Conservation (phyloP, 2,329 filamentous ascomycete genomes). For the Talaromyces piceae region DNA sequence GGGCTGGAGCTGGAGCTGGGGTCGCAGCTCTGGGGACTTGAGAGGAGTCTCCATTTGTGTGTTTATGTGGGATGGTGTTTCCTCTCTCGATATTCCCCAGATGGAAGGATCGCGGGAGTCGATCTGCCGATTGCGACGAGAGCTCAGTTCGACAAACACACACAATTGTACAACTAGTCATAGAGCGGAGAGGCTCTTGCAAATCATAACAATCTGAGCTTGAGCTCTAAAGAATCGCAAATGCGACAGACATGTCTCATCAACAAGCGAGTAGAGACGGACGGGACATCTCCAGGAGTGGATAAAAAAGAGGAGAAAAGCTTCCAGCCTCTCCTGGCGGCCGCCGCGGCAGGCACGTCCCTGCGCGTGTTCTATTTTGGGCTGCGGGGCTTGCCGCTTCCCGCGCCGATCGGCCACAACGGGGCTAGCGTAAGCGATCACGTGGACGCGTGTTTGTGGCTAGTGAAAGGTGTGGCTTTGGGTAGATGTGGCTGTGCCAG, state of each 20-base stretch:
- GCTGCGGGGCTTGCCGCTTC: constrained; percentile 11
- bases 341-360: constrained; percentile 2
- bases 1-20: constrained; percentile 18
- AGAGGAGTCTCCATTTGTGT: constrained; percentile 27
- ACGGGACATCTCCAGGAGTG: neutral
- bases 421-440: neutral
- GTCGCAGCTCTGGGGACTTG: constrained; percentile 21
- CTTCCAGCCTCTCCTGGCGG: neutral
- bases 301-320: constrained; percentile 1
- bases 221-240: neutral
- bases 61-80: neutral
- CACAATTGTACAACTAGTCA: no score
- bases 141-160: no score
- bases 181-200: no score
- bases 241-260: constrained; percentile 1
- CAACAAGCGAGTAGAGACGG: neutral
- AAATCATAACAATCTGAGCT: no score
- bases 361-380: constrained; percentile 11
- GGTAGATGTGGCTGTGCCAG: no score
- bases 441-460: no score
- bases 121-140: neutral
- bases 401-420: neutral
- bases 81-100: neutral
- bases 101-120: neutral
- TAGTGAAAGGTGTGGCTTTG: no score